A percentile compares a stretch with the other conserved stretches of the same genome.
Evolutionary conservation across 345 rosid genomes (phyloP).

Genomic region (Bruguiera sexangula): DNA sequence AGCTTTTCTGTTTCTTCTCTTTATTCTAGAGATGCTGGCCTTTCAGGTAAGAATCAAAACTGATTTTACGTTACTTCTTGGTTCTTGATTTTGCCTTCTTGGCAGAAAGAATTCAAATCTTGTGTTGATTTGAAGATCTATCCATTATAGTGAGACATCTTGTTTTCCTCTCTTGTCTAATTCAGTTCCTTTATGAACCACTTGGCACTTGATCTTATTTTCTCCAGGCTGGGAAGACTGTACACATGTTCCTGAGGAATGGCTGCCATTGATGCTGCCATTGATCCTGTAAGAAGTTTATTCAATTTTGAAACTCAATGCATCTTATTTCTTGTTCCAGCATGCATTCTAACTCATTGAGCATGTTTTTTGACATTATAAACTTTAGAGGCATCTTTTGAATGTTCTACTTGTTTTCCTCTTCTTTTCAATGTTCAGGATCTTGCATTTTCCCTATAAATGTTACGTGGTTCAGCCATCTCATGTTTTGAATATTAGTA

Average conservation of each 20-base stretch:
- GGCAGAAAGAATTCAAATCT: too few relatives aligned
- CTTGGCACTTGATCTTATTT: slow-evolving; percentile 36
- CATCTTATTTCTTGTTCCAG: not conserved
- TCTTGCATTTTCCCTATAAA: not conserved
- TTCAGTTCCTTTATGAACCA: too few relatives aligned
- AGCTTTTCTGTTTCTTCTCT: too few relatives aligned
- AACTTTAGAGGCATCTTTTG: not conserved
- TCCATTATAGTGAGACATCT: too few relatives aligned
- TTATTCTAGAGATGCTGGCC: too few relatives aligned
- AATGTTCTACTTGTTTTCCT: not conserved
- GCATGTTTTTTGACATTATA: too few relatives aligned
- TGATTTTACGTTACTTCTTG: too few relatives aligned
- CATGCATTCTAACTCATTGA: not conserved
- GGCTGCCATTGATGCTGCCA: slow-evolving; percentile 85
- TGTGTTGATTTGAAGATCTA: too few relatives aligned
- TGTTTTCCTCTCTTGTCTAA: too few relatives aligned
- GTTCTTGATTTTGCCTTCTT: too few relatives aligned
- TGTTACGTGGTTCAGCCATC: not conserved
- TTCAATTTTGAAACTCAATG: slow-evolving; percentile 22
- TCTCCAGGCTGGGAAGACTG: slow-evolving; percentile 63
- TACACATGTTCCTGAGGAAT: slow-evolving; percentile 56
- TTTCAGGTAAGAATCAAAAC: too few relatives aligned
- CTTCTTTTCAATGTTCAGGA: not conserved
- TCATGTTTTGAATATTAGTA: not conserved
- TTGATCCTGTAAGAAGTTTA: slow-evolving; percentile 77